A percentile compares a stretch with the other conserved stretches of the same genome.
Evolutionary conservation across 1,139 yeast species (phyloP).

Genomic region (Nadsonia starkeyi-henricii): DNA sequence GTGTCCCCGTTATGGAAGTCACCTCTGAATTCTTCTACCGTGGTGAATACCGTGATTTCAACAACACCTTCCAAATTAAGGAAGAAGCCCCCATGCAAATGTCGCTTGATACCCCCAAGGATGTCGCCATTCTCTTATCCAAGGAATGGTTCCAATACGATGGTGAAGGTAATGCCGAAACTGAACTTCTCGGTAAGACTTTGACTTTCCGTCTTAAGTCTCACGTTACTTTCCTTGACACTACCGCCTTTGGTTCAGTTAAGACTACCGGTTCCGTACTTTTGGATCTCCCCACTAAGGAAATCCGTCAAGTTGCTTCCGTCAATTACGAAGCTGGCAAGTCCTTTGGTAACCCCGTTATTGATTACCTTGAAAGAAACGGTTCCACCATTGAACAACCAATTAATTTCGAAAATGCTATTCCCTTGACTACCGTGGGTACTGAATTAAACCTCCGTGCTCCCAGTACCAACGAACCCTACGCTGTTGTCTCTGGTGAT

Average conservation of each 20-base stretch:
- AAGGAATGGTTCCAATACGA: slow-evolving; percentile 95
- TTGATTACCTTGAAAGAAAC: slow-evolving; percentile 81
- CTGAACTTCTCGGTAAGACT: slow-evolving; percentile 64
- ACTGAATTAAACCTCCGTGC: slow-evolving; percentile 63
- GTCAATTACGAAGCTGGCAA: slow-evolving; percentile 84
- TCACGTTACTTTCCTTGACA: slow-evolving; percentile 65
- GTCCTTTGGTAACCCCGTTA: slow-evolving; percentile 94
- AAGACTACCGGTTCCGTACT: slow-evolving; percentile 73
- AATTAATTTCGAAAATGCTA: slow-evolving; percentile 73
- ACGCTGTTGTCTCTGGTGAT: slow-evolving; percentile 96
- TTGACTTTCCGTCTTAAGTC: slow-evolving; percentile 86
- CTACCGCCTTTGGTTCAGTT: slow-evolving; percentile 64
- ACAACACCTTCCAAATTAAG: slow-evolving; percentile 82
- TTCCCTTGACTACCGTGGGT: slow-evolving; percentile 69
- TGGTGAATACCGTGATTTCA: slow-evolving; percentile 76
- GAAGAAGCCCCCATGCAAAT: slow-evolving; percentile 82
- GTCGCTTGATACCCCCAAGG: slow-evolving; percentile 60
- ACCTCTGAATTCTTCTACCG: slow-evolving; percentile 93
- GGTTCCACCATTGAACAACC: slow-evolving; percentile 95
- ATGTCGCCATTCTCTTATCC: slow-evolving; percentile 82
- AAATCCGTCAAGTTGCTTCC: slow-evolving; percentile 73
- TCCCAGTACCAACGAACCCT: slow-evolving; percentile 83
- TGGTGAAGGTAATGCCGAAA: slow-evolving; percentile 34
- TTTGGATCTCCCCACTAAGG: slow-evolving; percentile 87
- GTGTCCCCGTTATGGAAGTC: slow-evolving; percentile 80